Evolutionary conservation across 768 basidiomycete species (phyloP).

Genomic region (Mycena alexandri): DNA sequence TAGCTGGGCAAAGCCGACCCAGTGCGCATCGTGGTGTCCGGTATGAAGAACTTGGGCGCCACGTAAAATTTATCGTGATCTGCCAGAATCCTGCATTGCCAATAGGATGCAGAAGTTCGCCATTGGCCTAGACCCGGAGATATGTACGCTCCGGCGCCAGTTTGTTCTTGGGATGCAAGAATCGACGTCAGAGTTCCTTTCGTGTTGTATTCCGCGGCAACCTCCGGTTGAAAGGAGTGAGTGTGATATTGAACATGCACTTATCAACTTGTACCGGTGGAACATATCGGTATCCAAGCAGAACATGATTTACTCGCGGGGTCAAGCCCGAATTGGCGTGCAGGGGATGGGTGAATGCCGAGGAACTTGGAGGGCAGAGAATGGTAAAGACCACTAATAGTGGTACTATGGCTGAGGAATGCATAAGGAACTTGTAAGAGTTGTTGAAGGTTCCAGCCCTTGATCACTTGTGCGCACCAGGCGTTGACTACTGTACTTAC

Average conservation of each 20-base stretch:
- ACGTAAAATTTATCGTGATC: not conserved
- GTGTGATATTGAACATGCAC: too few species aligned
- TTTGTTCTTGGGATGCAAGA: not conserved
- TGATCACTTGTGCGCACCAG: conserved; percentile 6
- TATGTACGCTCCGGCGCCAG: not conserved
- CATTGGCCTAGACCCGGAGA: conserved; percentile 1
- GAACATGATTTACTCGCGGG: not conserved
- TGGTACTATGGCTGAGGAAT: too few species aligned
- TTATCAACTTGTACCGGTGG: too few species aligned
- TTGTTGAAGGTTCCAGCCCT: conserved; percentile 9
- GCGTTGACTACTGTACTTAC: conserved; percentile 3
- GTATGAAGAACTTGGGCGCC: conserved; percentile 7
- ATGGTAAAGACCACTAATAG: too few species aligned
- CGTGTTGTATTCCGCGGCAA: not conserved
- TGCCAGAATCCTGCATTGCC: conserved; percentile 6
- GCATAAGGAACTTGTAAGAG: not conserved
- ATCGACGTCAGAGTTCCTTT: conserved; percentile 1
- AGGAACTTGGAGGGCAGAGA: too few species aligned
- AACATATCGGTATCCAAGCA: conserved; percentile 3
- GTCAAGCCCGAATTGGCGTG: too few species aligned
- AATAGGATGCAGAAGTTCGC: not conserved
- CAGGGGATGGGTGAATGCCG: too few species aligned
- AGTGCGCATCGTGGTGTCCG: too few species aligned
- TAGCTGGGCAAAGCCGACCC: too few species aligned
- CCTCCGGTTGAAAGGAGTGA: too few species aligned